A percentile compares a stretch with the other conserved stretches of the same genome.
phyloP scores from a whole-genome alignment of 805 yeast species.

The Tetrapisispora fleetii region DNA sequence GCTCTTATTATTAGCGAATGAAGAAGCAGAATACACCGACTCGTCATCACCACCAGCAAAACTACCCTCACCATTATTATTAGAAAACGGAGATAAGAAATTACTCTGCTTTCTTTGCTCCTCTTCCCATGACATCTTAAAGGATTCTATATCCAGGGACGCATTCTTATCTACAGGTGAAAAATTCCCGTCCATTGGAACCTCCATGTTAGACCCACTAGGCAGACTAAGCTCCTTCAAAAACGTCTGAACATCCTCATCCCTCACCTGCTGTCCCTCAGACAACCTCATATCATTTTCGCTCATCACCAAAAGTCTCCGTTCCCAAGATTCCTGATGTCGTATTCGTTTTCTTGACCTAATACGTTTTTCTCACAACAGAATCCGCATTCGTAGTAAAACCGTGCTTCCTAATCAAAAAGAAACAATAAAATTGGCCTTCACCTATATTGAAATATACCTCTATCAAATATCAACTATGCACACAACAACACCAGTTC shows the following conservation, averaged over 20 bases:
- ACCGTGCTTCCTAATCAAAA: no score
- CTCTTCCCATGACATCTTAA: neutral
- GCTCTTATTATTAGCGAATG: neutral
- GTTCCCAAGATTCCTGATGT: no score
- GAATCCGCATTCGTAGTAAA: no score
- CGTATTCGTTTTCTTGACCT: no score
- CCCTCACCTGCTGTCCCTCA: neutral
- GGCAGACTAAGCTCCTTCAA: neutral
- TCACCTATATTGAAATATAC: no score
- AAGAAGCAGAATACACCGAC: conserved; percentile 1
- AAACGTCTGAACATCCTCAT: neutral
- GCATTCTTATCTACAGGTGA: no score
- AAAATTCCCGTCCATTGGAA: neutral
- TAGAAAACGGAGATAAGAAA: neutral
- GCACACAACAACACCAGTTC: no score
- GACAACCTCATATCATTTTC: neutral
- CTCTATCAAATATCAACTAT: no score
- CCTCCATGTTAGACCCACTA: neutral
- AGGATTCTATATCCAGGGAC: neutral
- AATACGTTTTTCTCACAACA: no score
- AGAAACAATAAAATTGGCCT: no score
- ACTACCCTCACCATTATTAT: neutral
- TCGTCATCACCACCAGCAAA: neutral
- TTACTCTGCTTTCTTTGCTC: neutral
- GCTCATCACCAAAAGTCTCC: neutral